A percentile compares a stretch with the other conserved stretches of the same genome.
phyloP scores from a whole-genome alignment of 306 rosid genomes.

The Luffa aegyptiaca region DNA sequence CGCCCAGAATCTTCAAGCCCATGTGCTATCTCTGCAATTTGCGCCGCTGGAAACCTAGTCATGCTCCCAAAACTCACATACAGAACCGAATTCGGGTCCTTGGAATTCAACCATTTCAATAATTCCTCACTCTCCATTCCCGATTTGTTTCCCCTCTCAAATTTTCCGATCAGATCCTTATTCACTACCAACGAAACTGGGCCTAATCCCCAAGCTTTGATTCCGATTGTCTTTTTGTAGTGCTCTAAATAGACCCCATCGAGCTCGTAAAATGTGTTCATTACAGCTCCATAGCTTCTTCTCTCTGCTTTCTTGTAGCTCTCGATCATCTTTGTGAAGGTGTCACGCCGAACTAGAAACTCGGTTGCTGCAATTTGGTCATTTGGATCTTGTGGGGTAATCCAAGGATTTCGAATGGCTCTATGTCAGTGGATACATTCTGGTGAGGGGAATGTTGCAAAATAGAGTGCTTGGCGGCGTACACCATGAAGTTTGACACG shows the following conservation, averaged over 20 bases:
- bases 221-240: constrained; percentile 13
- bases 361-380: not conserved
- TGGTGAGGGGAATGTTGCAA: not conserved
- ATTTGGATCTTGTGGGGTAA: constrained; percentile 23
- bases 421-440: not conserved
- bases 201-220: constrained; percentile 32
- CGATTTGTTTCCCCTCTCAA: not conserved
- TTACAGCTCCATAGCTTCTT: constrained; percentile 20
- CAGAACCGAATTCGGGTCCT: constrained; percentile 28
- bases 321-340: not conserved
- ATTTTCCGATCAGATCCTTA: not conserved
- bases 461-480: constrained; percentile 11
- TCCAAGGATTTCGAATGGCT: not conserved
- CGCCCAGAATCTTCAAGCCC: constrained; percentile 33
- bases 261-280: constrained; percentile 22
- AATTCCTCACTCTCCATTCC: constrained; percentile 16
- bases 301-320: constrained; percentile 16
- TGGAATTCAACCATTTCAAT: constrained; percentile 32
- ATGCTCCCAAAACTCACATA: constrained; percentile 35
- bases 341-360: not conserved
- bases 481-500: constrained; percentile 5
- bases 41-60: not conserved
- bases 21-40: constrained; percentile 33
- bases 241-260: constrained; percentile 19
- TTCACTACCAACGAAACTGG: constrained; percentile 16